Percentiles rank a stretch among this genome's conserved stretches.
Conservation (phyloP, 805 yeast species). For the Scheffersomyces lignosus region DNA sequence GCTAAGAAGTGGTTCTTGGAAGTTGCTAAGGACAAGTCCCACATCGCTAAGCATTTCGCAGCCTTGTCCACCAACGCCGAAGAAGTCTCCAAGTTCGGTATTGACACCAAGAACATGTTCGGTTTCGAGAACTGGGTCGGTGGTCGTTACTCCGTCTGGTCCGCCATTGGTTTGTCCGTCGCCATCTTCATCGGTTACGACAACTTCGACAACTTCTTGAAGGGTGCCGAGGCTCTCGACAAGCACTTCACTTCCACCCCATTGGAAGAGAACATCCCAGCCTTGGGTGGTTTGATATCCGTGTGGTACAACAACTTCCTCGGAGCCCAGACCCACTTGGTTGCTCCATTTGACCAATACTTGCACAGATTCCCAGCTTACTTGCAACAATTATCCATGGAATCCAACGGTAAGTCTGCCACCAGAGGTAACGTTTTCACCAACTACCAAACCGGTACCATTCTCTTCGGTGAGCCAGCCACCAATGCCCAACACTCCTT, state of each 20-base stretch:
- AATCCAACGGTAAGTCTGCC: conserved; percentile 97
- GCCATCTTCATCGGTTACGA: conserved; percentile 95
- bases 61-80: conserved; percentile 92
- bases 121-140: conserved; percentile 99
- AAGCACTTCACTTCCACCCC: conserved; percentile 84
- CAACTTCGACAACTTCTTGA: conserved; percentile 85
- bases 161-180: conserved; percentile 95
- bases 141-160: conserved; percentile 99
- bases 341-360: conserved; percentile 98
- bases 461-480: conserved; percentile 97
- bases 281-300: conserved; percentile 86
- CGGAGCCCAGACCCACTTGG: conserved; percentile 97
- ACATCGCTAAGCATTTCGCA: conserved; percentile 95
- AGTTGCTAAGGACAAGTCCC: conserved; percentile 60
- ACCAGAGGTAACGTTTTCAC: conserved; percentile 90
- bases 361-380: conserved; percentile 99
- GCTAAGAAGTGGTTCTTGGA: conserved; percentile 94
- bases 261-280: conserved; percentile 87
- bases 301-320: conserved; percentile 99
- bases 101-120: conserved; percentile 97
- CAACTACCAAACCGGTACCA: conserved; percentile 93
- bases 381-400: conserved; percentile 98
- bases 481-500: conserved; percentile 99
- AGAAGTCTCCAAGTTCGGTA: conserved; percentile 94
- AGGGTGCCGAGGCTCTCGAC: conserved; percentile 98